Base-by-base conservation (phyloP, 208 protist genomes). In the Trypanosoma avium region DNA sequence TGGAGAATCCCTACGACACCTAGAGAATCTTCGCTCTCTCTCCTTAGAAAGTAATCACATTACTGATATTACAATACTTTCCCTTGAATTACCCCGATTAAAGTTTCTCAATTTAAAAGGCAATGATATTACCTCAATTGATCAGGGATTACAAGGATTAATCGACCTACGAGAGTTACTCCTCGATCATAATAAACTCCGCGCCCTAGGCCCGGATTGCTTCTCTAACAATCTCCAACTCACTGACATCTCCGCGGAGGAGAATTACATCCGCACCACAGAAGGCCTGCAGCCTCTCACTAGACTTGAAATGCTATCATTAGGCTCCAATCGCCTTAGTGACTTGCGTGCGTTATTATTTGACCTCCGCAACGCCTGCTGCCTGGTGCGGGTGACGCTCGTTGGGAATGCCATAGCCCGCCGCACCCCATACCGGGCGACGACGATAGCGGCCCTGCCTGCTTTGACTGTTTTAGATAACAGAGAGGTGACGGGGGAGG, bases 161-260 rank as follows among this genome's bases (percentile, higher is more conserved):
- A 67, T 70, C 0, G 73, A 92, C 15, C 79, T 98, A n/a, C 92
- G 82, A 6, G 91, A 97, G 73, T 66, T 97, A 21, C 75, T 97
- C 8, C 84, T 98, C 29, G 90, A 96, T 62, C 84, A 92, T 57
- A 98, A 98, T 78, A 90, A 87, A 42, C 76, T 97, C 55, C 82
- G 88, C 19, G 40, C 42, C 12, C 24, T 97, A 21, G 72, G 73
- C 7, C 36, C 49, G 0, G 74, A 94, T 5, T 78, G 75, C 70
- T 87, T 97, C 45, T 59, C 61, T 1, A 62, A 42, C 17, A 84
- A 76, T 66, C 73, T 66, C n/a, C 69, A 81, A 35, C 70, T 97
- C 12, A 62, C 29, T 4, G 82, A 88, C 8, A 40, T 97, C 10
- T 88, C 81, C 8, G 78, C 75, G 6, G 81, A 92, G 13, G 90